Conservation (phyloP, 129 eudicot genomes). For the Oenanthe sinensis region DNA sequence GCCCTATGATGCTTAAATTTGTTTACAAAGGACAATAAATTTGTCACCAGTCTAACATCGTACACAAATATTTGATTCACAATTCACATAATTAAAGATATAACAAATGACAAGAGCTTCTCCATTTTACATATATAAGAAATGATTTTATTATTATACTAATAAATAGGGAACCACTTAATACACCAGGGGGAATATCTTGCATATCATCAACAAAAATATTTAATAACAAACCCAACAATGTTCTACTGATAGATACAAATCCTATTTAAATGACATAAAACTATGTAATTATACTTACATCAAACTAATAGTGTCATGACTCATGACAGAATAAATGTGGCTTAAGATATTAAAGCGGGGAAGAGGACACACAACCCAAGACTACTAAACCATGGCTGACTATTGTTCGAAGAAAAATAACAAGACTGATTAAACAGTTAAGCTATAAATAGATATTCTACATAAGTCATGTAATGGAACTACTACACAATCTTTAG, state of each 20-base stretch:
- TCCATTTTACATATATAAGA: background rate
- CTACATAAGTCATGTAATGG: background rate
- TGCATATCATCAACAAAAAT: conserved; percentile 24
- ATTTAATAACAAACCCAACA: background rate
- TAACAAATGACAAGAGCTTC: background rate
- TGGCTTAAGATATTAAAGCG: background rate
- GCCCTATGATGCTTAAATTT: too few relatives aligned
- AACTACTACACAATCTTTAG: background rate
- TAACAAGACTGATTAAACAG: background rate
- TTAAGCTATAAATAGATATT: background rate
- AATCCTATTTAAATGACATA: background rate
- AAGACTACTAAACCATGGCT: background rate
- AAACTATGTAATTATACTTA: background rate
- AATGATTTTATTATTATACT: background rate
- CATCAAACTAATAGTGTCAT: background rate
- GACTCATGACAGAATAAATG: background rate
- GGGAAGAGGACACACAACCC: background rate
- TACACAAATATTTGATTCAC: background rate
- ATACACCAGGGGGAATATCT: conserved; percentile 40
- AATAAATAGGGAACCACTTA: too few relatives aligned
- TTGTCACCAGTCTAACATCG: background rate
- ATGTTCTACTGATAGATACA: background rate
- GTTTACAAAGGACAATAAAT: background rate
- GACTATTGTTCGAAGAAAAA: too few relatives aligned
- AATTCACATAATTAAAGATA: background rate